Evolutionary conservation across 2,329 filamentous ascomycete species (phyloP).

Genomic region (Lomentospora prolificans): DNA sequence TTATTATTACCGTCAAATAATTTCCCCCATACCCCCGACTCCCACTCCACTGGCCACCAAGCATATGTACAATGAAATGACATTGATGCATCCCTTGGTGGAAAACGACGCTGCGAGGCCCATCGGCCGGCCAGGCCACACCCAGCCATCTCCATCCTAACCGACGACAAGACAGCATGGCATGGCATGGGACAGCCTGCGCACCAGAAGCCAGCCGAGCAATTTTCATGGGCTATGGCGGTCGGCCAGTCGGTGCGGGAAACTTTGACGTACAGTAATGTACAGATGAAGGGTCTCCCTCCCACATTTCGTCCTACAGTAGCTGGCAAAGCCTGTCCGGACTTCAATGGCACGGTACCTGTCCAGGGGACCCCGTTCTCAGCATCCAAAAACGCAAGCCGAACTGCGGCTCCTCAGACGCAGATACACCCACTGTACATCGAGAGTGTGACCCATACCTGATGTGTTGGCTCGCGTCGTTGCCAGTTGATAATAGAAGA

Average conservation of each 20-base stretch:
- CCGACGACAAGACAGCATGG: conserved; percentile 9
- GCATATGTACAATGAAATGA: conserved; percentile 10
- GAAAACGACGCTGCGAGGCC: conserved; percentile 1
- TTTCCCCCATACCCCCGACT: background rate
- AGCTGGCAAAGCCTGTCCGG: background rate
- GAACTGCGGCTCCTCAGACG: conserved; percentile 51
- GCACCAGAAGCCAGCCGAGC: conserved; percentile 4
- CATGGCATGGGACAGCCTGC: conserved; percentile 9
- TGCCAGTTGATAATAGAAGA: conserved; percentile 60
- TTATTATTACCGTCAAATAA: background rate
- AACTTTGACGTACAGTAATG: conserved; percentile 12
- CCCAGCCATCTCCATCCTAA: background rate
- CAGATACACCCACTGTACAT: conserved; percentile 2
- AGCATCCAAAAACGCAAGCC: conserved; percentile 33
- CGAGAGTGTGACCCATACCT: conserved; percentile 57
- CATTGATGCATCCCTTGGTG: conserved; percentile 15
- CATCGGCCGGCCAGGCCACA: conserved; percentile 1
- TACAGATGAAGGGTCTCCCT: conserved; percentile 6
- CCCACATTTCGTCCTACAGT: background rate
- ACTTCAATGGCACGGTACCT: background rate
- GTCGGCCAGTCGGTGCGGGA: conserved; percentile 8
- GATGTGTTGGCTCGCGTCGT: conserved; percentile 86
- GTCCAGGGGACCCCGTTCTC: conserved; percentile 1
- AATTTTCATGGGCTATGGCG: conserved; percentile 12
- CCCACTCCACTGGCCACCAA: background rate